phyloP scores from a whole-genome alignment of 352 stramenopile species.

The Aphanomyces invadans region DNA sequence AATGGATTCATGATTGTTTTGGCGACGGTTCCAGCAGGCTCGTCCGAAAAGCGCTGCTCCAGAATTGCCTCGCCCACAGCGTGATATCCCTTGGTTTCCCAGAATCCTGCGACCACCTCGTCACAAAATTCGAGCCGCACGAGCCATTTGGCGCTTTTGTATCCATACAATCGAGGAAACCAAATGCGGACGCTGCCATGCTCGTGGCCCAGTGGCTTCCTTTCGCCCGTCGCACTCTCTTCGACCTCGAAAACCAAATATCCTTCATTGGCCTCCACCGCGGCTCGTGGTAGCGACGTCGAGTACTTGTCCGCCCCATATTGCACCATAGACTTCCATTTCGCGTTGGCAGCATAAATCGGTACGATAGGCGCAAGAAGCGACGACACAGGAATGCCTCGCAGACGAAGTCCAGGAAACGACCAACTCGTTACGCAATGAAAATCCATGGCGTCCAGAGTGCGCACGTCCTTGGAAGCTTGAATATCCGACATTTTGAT shows the following conservation, averaged over 20 bases:
- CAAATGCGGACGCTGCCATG: background rate
- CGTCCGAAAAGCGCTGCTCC: background rate
- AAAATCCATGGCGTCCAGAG: background rate
- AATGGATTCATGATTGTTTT: background rate
- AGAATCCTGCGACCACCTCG: background rate
- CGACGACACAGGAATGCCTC: background rate
- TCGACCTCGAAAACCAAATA: background rate
- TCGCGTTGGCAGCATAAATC: background rate
- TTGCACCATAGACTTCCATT: conserved; percentile 1
- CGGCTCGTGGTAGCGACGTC: background rate
- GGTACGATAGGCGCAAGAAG: background rate
- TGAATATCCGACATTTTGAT: background rate
- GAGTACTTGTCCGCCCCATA: background rate
- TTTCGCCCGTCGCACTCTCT: background rate
- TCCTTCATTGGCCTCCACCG: background rate
- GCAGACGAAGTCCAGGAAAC: background rate
- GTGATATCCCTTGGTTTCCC: background rate
- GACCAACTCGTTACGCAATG: background rate
- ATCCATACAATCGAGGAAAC: background rate
- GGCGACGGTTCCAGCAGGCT: background rate
- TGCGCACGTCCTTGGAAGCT: background rate
- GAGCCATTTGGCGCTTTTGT: background rate
- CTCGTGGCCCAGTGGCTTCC: background rate
- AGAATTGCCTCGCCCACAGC: background rate
- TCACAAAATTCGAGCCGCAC: background rate